A percentile compares a stretch with the other conserved stretches of the same genome.
phyloP scores from a whole-genome alignment of 1,284 basidiomycete species.

The Cutaneotrichosporon dermatis region DNA sequence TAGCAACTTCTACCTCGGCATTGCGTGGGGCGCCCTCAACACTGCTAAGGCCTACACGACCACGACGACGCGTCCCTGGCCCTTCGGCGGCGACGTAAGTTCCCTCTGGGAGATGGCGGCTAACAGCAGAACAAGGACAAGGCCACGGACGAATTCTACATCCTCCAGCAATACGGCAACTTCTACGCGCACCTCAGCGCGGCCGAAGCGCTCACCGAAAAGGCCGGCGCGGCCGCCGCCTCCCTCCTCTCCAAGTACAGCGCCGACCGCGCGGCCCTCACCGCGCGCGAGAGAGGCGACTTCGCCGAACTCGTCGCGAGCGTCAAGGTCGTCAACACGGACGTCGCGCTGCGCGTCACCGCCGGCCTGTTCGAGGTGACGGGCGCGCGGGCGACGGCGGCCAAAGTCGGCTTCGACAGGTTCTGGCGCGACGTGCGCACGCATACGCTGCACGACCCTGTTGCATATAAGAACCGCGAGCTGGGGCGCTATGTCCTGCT shows the following conservation, averaged over 20 bases:
- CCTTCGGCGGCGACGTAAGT: slow-evolving; percentile 32
- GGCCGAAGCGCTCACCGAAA: slow-evolving; percentile 36
- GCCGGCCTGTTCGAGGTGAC: slow-evolving; percentile 39
- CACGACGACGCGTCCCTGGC: slow-evolving; percentile 42
- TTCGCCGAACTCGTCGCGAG: slow-evolving; percentile 41
- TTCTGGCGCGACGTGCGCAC: slow-evolving; percentile 20
- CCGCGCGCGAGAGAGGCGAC: slow-evolving; percentile 35
- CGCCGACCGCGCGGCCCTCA: slow-evolving; percentile 26
- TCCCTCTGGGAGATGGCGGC: background rate
- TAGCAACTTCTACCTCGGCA: slow-evolving; percentile 44
- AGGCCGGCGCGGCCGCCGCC: slow-evolving; percentile 22
- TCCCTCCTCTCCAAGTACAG: slow-evolving; percentile 19
- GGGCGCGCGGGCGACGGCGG: slow-evolving; percentile 37
- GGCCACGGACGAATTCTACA: slow-evolving; percentile 38
- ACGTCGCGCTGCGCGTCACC: slow-evolving; percentile 40
- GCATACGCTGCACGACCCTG: slow-evolving; percentile 44
- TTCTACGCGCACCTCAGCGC: slow-evolving; percentile 41
- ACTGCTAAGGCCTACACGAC: slow-evolving; percentile 36
- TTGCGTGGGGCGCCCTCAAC: slow-evolving; percentile 38
- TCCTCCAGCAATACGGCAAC: slow-evolving; percentile 40
- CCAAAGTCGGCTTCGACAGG: slow-evolving; percentile 40
- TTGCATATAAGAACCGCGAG: slow-evolving; percentile 24
- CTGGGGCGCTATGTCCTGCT: slow-evolving; percentile 8
- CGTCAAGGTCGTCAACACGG: slow-evolving; percentile 37
- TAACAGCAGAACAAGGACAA: slow-evolving; percentile 10